phyloP scores from a whole-genome alignment of 257 asterid genomes.

The Solanum acaule region DNA sequence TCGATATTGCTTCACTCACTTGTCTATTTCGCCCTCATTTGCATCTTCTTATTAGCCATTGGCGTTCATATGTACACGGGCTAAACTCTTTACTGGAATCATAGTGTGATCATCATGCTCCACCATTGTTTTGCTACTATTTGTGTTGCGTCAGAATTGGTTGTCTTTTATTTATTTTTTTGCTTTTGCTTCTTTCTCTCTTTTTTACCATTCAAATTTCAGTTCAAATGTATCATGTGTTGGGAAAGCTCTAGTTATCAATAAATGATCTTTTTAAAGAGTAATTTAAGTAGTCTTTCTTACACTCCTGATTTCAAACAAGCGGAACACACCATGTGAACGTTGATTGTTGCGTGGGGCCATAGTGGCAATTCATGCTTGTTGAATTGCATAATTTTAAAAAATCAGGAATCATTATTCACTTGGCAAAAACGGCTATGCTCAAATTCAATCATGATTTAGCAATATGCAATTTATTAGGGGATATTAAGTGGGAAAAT shows the following conservation, averaged over 20 bases:
- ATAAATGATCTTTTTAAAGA: neutral
- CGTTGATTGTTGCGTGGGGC: neutral
- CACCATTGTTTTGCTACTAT: neutral
- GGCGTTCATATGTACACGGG: conserved; percentile 74
- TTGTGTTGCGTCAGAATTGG: neutral
- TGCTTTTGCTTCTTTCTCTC: neutral
- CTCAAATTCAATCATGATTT: neutral
- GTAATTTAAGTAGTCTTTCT: neutral
- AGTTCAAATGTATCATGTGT: neutral
- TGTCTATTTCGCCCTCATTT: conserved; percentile 64
- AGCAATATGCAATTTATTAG: neutral
- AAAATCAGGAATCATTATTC: neutral
- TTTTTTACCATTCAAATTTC: neutral
- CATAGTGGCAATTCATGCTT: neutral
- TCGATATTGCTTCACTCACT: conserved; percentile 68
- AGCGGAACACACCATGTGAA: neutral
- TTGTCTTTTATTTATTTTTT: neutral
- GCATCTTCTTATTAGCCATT: conserved; percentile 73
- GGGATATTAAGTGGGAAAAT: neutral
- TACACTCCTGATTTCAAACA: neutral
- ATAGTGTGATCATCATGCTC: neutral
- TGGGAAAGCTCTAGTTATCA: neutral
- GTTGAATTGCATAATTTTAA: neutral
- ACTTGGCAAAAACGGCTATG: neutral
- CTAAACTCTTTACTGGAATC: neutral